phyloP scores from a whole-genome alignment of 108 stramenopile species.

The Seminavis robusta region DNA sequence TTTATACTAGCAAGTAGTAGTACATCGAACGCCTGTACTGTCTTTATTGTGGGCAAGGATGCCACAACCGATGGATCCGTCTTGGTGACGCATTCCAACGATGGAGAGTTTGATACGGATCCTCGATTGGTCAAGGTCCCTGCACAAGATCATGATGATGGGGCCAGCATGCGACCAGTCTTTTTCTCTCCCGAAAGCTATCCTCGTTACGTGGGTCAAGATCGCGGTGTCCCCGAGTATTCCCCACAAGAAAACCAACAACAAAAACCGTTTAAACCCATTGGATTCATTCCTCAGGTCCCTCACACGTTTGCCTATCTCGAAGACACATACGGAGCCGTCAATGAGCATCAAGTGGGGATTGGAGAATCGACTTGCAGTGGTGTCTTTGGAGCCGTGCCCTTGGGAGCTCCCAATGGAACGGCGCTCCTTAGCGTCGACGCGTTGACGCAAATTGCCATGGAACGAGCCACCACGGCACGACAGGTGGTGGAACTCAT shows the following conservation, averaged over 20 bases:
- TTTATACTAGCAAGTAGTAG: neutral
- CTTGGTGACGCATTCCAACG: slow-evolving; percentile 41
- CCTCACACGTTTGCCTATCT: slow-evolving; percentile 67
- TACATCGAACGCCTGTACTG: slow-evolving; percentile 25
- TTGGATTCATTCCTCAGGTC: slow-evolving; percentile 71
- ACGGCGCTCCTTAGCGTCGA: slow-evolving; percentile 75
- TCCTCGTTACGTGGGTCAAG: slow-evolving; percentile 72
- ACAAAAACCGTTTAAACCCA: slow-evolving; percentile 21
- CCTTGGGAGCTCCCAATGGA: slow-evolving; percentile 40
- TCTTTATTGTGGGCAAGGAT: slow-evolving; percentile 40
- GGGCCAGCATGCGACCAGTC: slow-evolving; percentile 48
- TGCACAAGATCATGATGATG: slow-evolving; percentile 37
- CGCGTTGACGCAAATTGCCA: slow-evolving; percentile 66
- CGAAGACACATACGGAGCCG: slow-evolving; percentile 80
- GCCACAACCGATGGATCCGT: slow-evolving; percentile 37
- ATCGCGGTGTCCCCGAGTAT: slow-evolving; percentile 43
- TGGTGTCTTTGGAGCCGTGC: slow-evolving; percentile 42
- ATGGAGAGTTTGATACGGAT: slow-evolving; percentile 54
- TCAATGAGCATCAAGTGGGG: slow-evolving; percentile 74
- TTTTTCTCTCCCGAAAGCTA: slow-evolving; percentile 62
- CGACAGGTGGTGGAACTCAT: slow-evolving; percentile 72
- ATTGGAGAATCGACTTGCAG: slow-evolving; percentile 84
- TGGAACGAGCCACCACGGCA: slow-evolving; percentile 71
- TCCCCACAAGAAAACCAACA: slow-evolving; percentile 28
- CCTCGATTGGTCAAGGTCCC: slow-evolving; percentile 77